Base-by-base conservation (phyloP, 176 grass and related monocot species). In the Ensete ventricosum region DNA sequence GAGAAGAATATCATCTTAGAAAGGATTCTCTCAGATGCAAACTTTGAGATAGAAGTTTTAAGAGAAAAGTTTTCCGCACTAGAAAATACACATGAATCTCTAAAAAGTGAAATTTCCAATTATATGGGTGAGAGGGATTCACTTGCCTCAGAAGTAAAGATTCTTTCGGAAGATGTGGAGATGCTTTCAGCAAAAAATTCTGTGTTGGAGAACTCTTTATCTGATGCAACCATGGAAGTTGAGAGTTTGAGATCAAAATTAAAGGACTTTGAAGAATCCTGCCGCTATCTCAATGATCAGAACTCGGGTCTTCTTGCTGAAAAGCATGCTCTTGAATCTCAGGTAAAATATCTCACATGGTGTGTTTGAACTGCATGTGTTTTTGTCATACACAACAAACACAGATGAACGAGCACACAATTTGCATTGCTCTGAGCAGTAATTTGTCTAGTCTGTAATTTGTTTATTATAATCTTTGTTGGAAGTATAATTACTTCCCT, bases 121-220 rank as follows among this genome's bases (percentile, higher is more conserved):
- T 43, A 62, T 12, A 57, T 84, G 27, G 62, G 70, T 54, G 83
- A 84, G 79, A 85, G 55, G 64, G 63, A 81, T 67, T 68, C 68
- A 53, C 71, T 81, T 53, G 63, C 52, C 52, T 55, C 76, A 63
- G 69, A 75, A 70, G 51, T 73, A 26, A 27, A 54, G 52, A 55
- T 73, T 73, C 51, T 29, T 26, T 54, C 52, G 16, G 23, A 55
- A 16, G 24, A 81, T 75, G 72, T 79, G 86, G 86, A 90, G 73
- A 84, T 85, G 54, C 62, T 99, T 66, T 93, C 86, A 78, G 86
- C 88, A 60, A 92, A 91, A 76, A 90, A 77, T 84, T 64, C 58
- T 59, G 63, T 90, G 76, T 83, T 96, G 89, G 89, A 90, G 73
- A 92, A 82, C 65, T 89, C 85, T 20, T 62, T 73, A 16, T 73